phyloP scores from a whole-genome alignment of 345 rosid species.

The Gossypium thurberi region DNA sequence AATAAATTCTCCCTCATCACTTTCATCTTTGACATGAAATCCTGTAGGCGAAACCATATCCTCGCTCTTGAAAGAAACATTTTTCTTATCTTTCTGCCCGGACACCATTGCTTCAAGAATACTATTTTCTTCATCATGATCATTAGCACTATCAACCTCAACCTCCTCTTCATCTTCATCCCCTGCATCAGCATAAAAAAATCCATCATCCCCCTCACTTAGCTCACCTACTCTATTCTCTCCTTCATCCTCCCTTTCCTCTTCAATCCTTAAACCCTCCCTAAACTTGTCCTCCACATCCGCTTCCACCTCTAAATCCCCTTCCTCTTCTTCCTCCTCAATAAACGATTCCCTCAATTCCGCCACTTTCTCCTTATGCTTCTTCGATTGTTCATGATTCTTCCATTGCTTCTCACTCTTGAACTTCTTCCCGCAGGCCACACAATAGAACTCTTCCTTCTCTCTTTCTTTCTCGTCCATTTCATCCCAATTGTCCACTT shows the following conservation, averaged over 20 bases:
- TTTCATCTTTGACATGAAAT: conserved; percentile 32
- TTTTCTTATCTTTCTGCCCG: conserved; percentile 41
- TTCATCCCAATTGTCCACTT: conserved; percentile 35
- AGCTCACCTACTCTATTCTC: conserved; percentile 22
- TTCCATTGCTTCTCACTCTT: conserved; percentile 95
- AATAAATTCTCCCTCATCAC: conserved; percentile 31
- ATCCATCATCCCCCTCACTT: conserved; percentile 31
- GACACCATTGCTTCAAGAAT: conserved; percentile 68
- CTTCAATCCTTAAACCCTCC: conserved; percentile 31
- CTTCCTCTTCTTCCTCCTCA: conserved; percentile 39
- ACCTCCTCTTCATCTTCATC: conserved; percentile 19
- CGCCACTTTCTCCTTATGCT: conserved; percentile 89
- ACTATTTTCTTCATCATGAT: conserved; percentile 43
- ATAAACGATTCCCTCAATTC: conserved; percentile 56
- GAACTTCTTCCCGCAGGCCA: conserved; percentile 83
- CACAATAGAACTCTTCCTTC: conserved; percentile 59
- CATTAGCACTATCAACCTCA: conserved; percentile 27
- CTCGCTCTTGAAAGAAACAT: conserved; percentile 24
- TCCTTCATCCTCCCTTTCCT: conserved; percentile 23
- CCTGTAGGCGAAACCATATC: conserved; percentile 17
- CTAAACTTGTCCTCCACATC: conserved; percentile 41
- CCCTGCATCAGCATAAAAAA: conserved; percentile 25
- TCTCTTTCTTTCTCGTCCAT: conserved; percentile 33
- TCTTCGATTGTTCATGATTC: conserved; percentile 95
- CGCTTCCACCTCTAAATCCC: conserved; percentile 24